These are phyloP conservation scores for Leishmania lainsoni DNA, from an alignment of 208 protist genomes.

Conservation along the genomic window DNA sequence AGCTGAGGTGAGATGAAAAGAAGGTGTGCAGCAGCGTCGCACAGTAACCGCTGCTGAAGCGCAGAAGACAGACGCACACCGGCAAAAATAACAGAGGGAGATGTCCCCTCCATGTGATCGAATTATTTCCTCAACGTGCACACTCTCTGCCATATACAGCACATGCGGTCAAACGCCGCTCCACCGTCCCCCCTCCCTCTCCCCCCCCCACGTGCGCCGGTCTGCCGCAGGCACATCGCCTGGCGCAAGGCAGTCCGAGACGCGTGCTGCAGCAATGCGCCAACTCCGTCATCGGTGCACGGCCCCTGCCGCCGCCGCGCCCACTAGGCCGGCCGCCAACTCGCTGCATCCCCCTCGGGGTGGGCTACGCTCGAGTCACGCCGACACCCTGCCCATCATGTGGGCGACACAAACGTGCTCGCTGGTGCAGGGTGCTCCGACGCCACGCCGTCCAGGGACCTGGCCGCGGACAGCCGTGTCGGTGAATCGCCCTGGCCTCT, in stretches of 20 bases:
- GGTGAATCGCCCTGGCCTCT: neutral
- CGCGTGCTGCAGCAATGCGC: neutral
- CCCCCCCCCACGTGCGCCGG: too few species aligned
- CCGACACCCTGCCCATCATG: neutral
- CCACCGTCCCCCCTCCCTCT: too few species aligned
- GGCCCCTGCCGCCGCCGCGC: neutral
- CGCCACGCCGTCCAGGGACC: neutral
- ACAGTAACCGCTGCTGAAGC: neutral
- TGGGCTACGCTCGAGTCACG: neutral
- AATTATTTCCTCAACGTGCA: too few species aligned
- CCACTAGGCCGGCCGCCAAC: neutral
- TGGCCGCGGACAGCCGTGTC: neutral
- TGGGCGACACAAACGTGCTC: neutral
- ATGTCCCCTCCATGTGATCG: too few species aligned
- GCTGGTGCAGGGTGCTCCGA: too few species aligned
- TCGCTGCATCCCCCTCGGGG: neutral
- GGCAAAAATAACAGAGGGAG: neutral
- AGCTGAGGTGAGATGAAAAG: neutral
- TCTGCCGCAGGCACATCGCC: neutral
- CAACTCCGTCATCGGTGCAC: neutral
- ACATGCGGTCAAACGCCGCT: too few species aligned
- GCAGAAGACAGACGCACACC: neutral
- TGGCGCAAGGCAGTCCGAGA: neutral
- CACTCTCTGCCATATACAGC: too few species aligned
- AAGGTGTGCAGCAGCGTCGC: neutral